Evolutionary conservation across 78 protist species (phyloP).

Genomic region (Pigoraptor vietnamica): DNA sequence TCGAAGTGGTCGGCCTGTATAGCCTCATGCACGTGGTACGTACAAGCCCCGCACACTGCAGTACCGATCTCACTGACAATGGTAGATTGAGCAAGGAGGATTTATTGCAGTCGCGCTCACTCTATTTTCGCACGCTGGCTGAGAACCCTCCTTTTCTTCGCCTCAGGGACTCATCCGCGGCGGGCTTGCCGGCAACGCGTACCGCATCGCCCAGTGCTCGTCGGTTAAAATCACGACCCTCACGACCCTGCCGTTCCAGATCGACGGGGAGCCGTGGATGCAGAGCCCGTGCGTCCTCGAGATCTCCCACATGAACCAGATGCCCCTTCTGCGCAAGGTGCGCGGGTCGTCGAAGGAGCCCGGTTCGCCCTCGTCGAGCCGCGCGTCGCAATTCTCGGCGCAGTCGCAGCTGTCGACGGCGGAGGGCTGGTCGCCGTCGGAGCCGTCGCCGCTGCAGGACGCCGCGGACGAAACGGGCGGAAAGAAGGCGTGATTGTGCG

Average conservation of each 20-base stretch:
- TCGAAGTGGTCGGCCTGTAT: constrained; percentile 25
- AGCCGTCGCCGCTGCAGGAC: not conserved
- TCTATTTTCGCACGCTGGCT: too few species aligned
- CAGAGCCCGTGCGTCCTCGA: not conserved
- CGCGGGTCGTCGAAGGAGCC: not conserved
- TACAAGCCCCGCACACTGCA: too few species aligned
- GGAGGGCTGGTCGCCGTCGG: not conserved
- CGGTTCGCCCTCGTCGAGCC: not conserved
- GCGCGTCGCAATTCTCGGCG: not conserved
- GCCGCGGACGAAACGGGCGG: too few species aligned
- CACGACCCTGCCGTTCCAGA: not conserved
- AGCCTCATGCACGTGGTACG: constrained; percentile 19
- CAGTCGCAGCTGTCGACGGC: not conserved
- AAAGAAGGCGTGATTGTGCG: not conserved
- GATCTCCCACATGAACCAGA: not conserved
- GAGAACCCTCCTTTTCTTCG: too few species aligned
- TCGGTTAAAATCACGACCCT: not conserved
- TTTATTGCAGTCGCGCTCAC: too few species aligned
- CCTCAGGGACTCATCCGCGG: not conserved
- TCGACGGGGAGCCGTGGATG: constrained; percentile 44
- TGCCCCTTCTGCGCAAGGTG: not conserved
- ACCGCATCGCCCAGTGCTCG: not conserved
- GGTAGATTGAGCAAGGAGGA: too few species aligned
- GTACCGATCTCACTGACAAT: too few species aligned
- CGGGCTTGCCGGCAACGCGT: not conserved